Evolutionary conservation across 2,329 filamentous ascomycete genomes (phyloP).

Genomic region (Annulohypoxylon truncatum): DNA sequence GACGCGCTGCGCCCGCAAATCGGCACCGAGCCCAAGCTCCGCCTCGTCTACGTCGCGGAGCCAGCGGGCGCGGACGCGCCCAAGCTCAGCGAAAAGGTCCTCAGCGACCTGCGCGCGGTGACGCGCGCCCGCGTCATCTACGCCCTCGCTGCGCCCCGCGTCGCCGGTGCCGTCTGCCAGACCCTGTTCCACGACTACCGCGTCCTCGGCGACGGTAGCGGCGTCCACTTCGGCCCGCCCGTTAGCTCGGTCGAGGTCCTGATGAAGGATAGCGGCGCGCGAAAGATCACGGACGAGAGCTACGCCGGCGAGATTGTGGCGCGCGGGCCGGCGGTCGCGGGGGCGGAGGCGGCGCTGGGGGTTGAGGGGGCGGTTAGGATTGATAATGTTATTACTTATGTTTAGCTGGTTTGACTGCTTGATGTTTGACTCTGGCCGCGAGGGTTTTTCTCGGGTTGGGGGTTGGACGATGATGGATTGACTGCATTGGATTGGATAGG

Average conservation of each 20-base stretch:
- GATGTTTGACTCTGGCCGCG: too few relatives aligned
- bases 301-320: slow-evolving; percentile 76
- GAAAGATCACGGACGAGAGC: slow-evolving; percentile 72
- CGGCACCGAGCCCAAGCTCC: slow-evolving; percentile 74
- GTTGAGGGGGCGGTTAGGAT: slow-evolving; percentile 73
- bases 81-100: slow-evolving; percentile 72
- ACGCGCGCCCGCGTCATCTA: slow-evolving; percentile 85
- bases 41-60: slow-evolving; percentile 84
- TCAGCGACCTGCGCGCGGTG: slow-evolving; percentile 86
- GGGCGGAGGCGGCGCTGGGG: slow-evolving; percentile 70
- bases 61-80: slow-evolving; percentile 71
- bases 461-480: not conserved
- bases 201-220: slow-evolving; percentile 56
- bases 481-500: not conserved
- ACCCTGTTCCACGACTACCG: slow-evolving; percentile 91
- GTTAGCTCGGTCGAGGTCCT: slow-evolving; percentile 83
- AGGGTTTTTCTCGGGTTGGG: too few relatives aligned
- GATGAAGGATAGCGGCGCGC: slow-evolving; percentile 69
- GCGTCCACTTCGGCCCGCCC: slow-evolving; percentile 83
- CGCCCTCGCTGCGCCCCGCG: slow-evolving; percentile 80
- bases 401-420: slow-evolving; percentile 29
- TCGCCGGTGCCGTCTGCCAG: slow-evolving; percentile 92
- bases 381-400: slow-evolving; percentile 78
- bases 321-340: slow-evolving; percentile 78
- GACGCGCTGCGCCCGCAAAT: slow-evolving; percentile 68